Percentiles rank a stretch among this genome's conserved stretches.
Evolutionary conservation across 1,284 basidiomycete species (phyloP).

Genomic region (Ustilago lituana): DNA sequence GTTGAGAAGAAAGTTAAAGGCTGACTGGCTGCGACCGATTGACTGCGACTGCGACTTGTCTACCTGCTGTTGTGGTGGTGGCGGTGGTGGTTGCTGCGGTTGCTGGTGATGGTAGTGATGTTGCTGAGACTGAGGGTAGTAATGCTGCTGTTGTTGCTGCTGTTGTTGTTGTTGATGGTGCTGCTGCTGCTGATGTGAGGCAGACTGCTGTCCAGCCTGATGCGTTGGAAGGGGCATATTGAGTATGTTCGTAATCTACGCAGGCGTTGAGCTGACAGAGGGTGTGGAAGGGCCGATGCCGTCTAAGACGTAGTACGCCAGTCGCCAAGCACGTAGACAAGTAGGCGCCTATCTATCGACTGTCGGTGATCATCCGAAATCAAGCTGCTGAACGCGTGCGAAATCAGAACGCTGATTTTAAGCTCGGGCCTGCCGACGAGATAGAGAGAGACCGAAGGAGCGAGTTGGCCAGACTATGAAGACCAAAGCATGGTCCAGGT

Average conservation of each 20-base stretch:
- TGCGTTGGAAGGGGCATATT: constrained; percentile 28
- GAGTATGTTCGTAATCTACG: too few species aligned
- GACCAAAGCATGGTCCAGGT: too few species aligned
- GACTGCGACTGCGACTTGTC: constrained; percentile 24
- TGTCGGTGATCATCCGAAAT: too few species aligned
- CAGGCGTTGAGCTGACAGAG: too few species aligned
- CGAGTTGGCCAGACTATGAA: too few species aligned
- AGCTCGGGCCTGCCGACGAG: too few species aligned
- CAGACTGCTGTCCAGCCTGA: constrained; percentile 18
- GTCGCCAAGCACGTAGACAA: too few species aligned
- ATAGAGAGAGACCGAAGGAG: not conserved
- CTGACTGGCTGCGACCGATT: constrained; percentile 57
- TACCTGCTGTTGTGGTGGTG: constrained; percentile 12
- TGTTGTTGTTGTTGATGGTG: constrained; percentile 6
- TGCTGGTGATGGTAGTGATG: constrained; percentile 10
- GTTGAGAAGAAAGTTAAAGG: constrained; percentile 61
- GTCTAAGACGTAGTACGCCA: too few species aligned
- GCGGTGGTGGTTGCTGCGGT: constrained; percentile 5
- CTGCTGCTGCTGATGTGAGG: constrained; percentile 16
- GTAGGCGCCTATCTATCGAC: too few species aligned
- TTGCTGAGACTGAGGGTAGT: constrained; percentile 8
- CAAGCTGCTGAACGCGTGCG: too few species aligned
- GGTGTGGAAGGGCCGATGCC: too few species aligned
- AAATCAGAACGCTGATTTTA: too few species aligned
- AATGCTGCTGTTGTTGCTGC: constrained; percentile 6